phyloP scores from a whole-genome alignment of 2,329 filamentous ascomycete species.

The Aspergillus nomiae region DNA sequence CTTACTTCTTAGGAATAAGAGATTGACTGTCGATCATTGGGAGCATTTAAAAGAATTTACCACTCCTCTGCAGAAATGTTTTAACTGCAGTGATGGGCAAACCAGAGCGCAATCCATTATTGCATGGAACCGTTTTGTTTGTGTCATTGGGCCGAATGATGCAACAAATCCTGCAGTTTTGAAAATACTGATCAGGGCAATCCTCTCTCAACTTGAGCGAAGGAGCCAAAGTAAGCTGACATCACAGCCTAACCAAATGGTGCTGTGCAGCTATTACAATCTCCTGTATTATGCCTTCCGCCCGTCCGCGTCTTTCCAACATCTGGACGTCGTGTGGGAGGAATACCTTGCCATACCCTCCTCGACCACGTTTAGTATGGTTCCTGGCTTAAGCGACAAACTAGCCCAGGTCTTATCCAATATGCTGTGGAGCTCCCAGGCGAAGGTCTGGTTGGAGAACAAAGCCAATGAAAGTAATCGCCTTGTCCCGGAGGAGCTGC shows the following conservation, averaged over 20 bases:
- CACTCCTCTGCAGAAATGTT: conserved; percentile 75
- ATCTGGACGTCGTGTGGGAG: conserved; percentile 79
- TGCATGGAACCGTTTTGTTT: conserved; percentile 85
- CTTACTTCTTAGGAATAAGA: conserved; percentile 68
- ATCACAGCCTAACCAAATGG: conserved; percentile 55
- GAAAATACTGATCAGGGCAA: conserved; percentile 68
- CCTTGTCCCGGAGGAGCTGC: conserved; percentile 72
- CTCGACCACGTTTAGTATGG: conserved; percentile 54
- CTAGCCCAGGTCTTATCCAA: conserved; percentile 72
- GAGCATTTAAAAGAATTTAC: conserved; percentile 74
- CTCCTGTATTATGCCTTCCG: conserved; percentile 81
- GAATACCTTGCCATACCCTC: conserved; percentile 69
- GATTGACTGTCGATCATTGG: conserved; percentile 66
- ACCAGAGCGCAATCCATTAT: conserved; percentile 76
- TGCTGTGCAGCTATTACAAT: conserved; percentile 74
- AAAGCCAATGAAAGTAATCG: conserved; percentile 65
- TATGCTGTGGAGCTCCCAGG: conserved; percentile 56
- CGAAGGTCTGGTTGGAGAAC: conserved; percentile 72
- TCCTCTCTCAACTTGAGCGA: conserved; percentile 68
- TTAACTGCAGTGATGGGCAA: conserved; percentile 73
- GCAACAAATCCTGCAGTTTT: conserved; percentile 57
- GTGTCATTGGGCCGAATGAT: conserved; percentile 67
- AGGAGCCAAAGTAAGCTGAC: conserved; percentile 56
- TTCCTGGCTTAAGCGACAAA: conserved; percentile 57
- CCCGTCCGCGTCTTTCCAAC: conserved; percentile 65